These are phyloP conservation scores for Fusarium tupiense DNA, from an alignment of 2,329 filamentous ascomycete genomes.

Conservation along the genomic window DNA sequence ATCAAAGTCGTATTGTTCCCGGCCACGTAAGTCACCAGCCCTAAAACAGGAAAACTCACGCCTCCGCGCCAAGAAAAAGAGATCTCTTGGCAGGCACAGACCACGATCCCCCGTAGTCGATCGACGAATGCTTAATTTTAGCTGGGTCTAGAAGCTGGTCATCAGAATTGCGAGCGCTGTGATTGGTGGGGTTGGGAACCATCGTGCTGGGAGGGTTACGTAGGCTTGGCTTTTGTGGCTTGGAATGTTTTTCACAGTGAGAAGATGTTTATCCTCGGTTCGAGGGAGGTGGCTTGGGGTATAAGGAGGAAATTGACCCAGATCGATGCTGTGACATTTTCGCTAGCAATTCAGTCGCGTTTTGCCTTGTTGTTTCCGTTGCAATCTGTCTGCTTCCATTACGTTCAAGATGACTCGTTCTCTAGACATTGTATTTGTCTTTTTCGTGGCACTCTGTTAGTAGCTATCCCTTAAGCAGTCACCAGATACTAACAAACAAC, in stretches of 20 bases:
- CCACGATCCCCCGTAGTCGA: not conserved
- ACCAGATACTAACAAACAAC: not conserved
- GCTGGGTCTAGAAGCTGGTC: not conserved
- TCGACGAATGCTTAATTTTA: not conserved
- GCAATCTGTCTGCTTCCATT: rapidly evolving
- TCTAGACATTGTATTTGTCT: not conserved
- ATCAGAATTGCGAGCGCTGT: rapidly evolving
- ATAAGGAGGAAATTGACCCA: not conserved
- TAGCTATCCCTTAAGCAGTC: rapidly evolving
- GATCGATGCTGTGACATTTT: too few species aligned
- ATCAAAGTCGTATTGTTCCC: not conserved
- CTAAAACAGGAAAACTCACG: not conserved
- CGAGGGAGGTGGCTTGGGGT: not conserved
- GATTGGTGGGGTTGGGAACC: not conserved
- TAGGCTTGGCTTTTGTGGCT: not conserved
- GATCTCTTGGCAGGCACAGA: not conserved
- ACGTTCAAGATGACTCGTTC: not conserved
- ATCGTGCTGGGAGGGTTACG: not conserved
- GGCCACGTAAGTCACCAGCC: not conserved
- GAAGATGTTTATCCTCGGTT: not conserved
- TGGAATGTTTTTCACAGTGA: not conserved
- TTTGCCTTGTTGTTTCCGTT: not conserved
- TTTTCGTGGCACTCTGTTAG: not conserved
- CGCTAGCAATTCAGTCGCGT: not conserved
- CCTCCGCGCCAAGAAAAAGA: not conserved